Evolutionary conservation across 805 yeast genomes (phyloP), one percentile per base, ranked within the genome.

Genomic region (Metschnikowia matae): DNA sequence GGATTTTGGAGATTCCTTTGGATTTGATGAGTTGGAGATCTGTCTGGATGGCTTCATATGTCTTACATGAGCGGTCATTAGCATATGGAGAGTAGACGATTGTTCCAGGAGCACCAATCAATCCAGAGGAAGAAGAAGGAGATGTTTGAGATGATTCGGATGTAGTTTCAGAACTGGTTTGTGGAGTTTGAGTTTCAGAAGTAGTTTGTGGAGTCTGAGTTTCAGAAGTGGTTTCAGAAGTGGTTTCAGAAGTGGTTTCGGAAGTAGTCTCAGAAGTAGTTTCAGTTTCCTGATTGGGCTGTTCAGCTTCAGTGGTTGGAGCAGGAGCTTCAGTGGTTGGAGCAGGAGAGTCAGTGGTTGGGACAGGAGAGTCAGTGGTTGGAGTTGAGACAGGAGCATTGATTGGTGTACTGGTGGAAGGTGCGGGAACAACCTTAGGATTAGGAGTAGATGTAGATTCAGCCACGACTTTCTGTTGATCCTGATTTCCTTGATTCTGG

Each of bases 81-180:
- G 78, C 75, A 72, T 89, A 91, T 38, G 97, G 97, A 23, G 89
- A 82, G 72, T 87, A 87, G 36, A 82, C 91, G 50, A 87, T 75
- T 18, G 82, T 78, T 34, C 72, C 65, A 57, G 92, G 92, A 26
- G 78, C 62, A 15, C 67, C 48, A 23, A 71, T 57, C 10, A 39
- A 37, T 4, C 63, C 65, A 15, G 60, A 49, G 10, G 55, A 40
- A 29, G 8, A 34, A 6, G 36, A 18, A 18, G 20, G 20, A 18
- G 20, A 18, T 18, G 20, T 33, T 1, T 33, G 15, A n/a, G 35
- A 1, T 7, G 14, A n/a, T 33, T 14, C 17, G 6, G 2, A 6
- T 2, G 34, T 32, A 32, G 34, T 11, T n/a, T n/a, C n/a, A 5
- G 23, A 4, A 17, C 31, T 4, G n/a, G 29, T 20, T 2, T n/a